A percentile compares a stretch with the other conserved stretches of the same genome.
Evolutionary conservation across 2,329 filamentous ascomycete species (phyloP).

Genomic region (Talaromyces verruculosus): DNA sequence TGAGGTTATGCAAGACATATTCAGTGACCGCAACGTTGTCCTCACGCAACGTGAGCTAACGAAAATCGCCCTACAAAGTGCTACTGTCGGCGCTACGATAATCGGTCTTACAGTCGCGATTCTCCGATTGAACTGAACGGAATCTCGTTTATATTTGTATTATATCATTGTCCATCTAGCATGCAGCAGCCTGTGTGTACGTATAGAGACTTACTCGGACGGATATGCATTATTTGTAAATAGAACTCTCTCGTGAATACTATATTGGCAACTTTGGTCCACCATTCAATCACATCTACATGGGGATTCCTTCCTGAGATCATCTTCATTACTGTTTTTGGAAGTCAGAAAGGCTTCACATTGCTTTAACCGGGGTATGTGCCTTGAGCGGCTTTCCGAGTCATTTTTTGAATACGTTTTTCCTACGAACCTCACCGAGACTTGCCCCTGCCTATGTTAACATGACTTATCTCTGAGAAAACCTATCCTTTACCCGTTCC

Average conservation of each 20-base stretch:
- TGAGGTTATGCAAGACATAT: constrained; percentile 57
- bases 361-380: not conserved
- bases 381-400: not conserved
- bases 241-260: not conserved
- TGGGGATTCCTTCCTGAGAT: not conserved
- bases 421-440: not conserved
- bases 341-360: not conserved
- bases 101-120: constrained; percentile 55
- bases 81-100: constrained; percentile 63
- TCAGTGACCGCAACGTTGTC: constrained; percentile 64
- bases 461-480: not conserved
- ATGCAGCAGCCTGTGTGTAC: not conserved
- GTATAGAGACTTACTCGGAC: constrained; percentile 2
- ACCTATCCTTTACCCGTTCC: not conserved
- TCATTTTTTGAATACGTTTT: not conserved
- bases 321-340: not conserved
- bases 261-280: not conserved
- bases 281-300: not conserved
- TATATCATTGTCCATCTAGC: constrained; percentile 4
- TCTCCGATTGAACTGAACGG: constrained; percentile 44
- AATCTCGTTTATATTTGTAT: not conserved
- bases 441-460: not conserved
- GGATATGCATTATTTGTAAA: constrained; percentile 5
- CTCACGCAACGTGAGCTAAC: constrained; percentile 70
- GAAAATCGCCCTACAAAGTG: constrained; percentile 66